Conservation (phyloP, 2,329 filamentous ascomycete species). For the Cladorrhinum sp. region DNA sequence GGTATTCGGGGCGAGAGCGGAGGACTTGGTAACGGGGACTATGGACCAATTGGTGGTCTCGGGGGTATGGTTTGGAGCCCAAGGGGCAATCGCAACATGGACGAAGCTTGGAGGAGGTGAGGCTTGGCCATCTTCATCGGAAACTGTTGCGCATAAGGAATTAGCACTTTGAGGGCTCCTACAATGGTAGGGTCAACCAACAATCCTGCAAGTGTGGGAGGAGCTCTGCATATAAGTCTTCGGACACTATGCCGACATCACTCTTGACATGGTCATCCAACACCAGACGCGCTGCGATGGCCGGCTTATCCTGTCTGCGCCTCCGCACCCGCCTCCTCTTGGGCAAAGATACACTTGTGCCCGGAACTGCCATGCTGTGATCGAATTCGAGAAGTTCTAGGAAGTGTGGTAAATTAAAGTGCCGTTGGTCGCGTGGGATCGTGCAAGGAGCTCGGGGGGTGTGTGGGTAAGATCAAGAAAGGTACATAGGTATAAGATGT, state of each 20-base stretch:
- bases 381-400: not conserved
- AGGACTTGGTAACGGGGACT: constrained; percentile 67
- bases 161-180: constrained; percentile 19
- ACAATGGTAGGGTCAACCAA: constrained; percentile 39
- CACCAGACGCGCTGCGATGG: constrained; percentile 75
- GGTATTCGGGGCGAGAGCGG: constrained; percentile 69
- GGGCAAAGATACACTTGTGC: constrained; percentile 24
- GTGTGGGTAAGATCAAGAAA: not conserved
- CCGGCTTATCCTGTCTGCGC: constrained; percentile 65
- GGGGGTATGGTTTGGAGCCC: constrained; percentile 57
- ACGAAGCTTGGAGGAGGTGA: constrained; percentile 42
- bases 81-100: constrained; percentile 72
- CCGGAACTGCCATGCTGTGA: constrained; percentile 28
- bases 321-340: constrained; percentile 49
- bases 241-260: constrained; percentile 80
- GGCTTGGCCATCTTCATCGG: constrained; percentile 30
- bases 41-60: constrained; percentile 78
- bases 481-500: not conserved
- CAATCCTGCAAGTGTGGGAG: constrained; percentile 61
- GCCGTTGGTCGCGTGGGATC: constrained; percentile 2
- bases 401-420: not conserved
- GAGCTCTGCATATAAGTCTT: constrained; percentile 79
- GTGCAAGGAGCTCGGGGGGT: not conserved
- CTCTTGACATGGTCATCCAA: constrained; percentile 83
- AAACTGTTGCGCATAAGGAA: constrained; percentile 25